Base-by-base conservation (phyloP, 768 basidiomycete genomes). In the Clavulina sp. region DNA sequence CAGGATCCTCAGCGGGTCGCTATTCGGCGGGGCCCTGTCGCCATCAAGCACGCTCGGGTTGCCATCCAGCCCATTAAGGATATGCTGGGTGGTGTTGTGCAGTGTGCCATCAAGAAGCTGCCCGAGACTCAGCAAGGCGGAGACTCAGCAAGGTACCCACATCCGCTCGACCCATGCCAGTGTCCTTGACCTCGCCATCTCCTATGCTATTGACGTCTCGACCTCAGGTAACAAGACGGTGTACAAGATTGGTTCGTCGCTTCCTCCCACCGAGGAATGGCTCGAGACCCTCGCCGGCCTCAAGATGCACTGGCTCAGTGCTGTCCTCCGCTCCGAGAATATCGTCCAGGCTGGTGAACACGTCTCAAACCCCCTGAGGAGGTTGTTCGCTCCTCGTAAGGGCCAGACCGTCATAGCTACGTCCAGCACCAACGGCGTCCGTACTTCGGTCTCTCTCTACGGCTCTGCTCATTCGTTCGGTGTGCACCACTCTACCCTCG, bases 1-100 rank as follows among this genome's bases (percentile, higher is more conserved):
- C 89, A 93, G 68, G 95, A 97, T 65, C 93, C 93, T 24, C 87
- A 97, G 65, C 83, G 95, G 56, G 92, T 97, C 24, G 93, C 89
- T 61, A 93, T 99, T 59, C 77, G 97, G 49, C 91, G 93, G 67
- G 95, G 95, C 21, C 95, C 95, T 9, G 83, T 99, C 49, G 91
- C 95, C 1, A 87, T 78, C 55, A 91, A 85, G 65, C 80, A 87
- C 66, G 80, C 87, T 5, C 77, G 70, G 40, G 69, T 78, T 60
- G 92, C 88, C 66, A 89, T 97, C 60, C 89, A 93, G 65, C 91
- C 95, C 4, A 82, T 97, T 64, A 84, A 81, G 59, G 84, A 93
- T 29, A 70, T 99, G 50, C 75, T 99, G 47, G 91, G 87, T 38
- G 36, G 36, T 38, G 36, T 38, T n/a, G n/a, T n/a, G 59, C 67